Evolutionary conservation across 176 grass and related monocot genomes (phyloP).

Genomic region (Cenchrus fungigraminus): DNA sequence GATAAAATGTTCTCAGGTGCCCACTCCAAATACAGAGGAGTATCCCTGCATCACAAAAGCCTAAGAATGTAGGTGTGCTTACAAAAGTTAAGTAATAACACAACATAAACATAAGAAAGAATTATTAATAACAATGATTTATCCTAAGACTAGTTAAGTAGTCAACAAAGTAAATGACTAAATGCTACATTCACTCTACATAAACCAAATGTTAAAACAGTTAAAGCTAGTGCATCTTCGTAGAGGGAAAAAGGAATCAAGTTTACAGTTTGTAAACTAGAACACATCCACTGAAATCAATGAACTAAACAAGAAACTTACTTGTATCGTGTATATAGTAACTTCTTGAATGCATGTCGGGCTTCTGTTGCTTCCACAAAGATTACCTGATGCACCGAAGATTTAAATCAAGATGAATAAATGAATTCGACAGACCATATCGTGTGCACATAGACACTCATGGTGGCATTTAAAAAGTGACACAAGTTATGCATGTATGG

Average conservation of each 20-base stretch:
- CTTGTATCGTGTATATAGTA: constrained; percentile 92
- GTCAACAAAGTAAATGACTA: neutral
- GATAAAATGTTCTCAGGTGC: constrained; percentile 87
- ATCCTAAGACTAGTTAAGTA: constrained; percentile 21
- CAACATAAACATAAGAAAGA: neutral
- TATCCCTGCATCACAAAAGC: constrained; percentile 66
- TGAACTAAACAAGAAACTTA: constrained; percentile 56
- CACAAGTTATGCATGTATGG: neutral
- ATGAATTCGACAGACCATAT: constrained; percentile 7
- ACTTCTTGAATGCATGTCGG: constrained; percentile 75
- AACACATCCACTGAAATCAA: constrained; percentile 13
- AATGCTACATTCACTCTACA: neutral
- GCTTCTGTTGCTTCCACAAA: constrained; percentile 92
- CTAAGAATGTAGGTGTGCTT: neutral
- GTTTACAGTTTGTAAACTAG: neutral
- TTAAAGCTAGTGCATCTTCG: neutral
- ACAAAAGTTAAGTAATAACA: constrained; percentile 15
- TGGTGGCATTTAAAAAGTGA: neutral
- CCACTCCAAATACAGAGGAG: constrained; percentile 95
- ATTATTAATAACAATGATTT: neutral
- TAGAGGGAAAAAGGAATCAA: neutral
- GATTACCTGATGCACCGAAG: constrained; percentile 61
- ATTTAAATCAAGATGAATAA: constrained; percentile 37
- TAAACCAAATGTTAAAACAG: constrained; percentile 2
- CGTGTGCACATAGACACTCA: constrained; percentile 3